Conservation (phyloP, 2,329 filamentous ascomycete genomes). For the Botrytis galanthina region DNA sequence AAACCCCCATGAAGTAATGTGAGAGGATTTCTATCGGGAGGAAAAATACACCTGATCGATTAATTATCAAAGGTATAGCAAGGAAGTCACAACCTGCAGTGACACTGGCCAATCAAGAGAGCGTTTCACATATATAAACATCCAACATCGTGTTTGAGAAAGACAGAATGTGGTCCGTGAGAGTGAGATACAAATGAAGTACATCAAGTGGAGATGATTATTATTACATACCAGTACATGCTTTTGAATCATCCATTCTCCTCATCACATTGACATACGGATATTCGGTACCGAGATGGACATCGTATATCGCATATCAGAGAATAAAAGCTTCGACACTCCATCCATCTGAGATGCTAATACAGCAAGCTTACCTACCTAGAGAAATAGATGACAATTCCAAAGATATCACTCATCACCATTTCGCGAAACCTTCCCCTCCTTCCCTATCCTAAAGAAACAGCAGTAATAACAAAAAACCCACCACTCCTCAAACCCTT, state of each 20-base stretch:
- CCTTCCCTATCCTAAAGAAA: too few relatives aligned
- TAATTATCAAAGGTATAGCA: neutral
- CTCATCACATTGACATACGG: too few relatives aligned
- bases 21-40: neutral
- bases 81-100: neutral
- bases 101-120: conserved; percentile 8
- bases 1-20: neutral
- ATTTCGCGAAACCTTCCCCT: too few relatives aligned
- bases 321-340: too few relatives aligned
- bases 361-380: too few relatives aligned
- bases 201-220: neutral
- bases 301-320: too few relatives aligned
- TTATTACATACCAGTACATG: neutral
- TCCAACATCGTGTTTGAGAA: neutral
- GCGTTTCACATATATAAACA: conserved; percentile 1
- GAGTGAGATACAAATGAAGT: conserved; percentile 3
- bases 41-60: neutral
- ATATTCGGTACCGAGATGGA: too few relatives aligned
- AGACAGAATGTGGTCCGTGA: neutral
- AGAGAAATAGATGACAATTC: too few relatives aligned
- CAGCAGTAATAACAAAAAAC: too few relatives aligned
- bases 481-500: too few relatives aligned
- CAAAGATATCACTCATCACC: too few relatives aligned
- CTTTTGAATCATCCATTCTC: neutral
- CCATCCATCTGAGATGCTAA: too few relatives aligned